Percentiles rank a stretch among this genome's conserved stretches.
Evolutionary conservation across 768 basidiomycete species (phyloP).

Genomic region (Amanita muscaria): DNA sequence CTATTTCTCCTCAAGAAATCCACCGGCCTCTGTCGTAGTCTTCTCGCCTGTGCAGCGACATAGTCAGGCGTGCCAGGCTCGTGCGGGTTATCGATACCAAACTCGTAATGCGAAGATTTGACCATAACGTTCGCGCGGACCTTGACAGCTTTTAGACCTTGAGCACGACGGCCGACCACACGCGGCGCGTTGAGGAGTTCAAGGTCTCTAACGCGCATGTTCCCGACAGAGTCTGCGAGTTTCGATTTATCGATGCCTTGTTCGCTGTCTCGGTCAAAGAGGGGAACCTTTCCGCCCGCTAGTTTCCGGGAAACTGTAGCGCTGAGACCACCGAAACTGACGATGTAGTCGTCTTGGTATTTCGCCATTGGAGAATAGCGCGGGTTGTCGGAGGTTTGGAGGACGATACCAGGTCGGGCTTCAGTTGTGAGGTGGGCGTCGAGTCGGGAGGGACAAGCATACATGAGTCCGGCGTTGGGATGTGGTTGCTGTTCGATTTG

Average conservation of each 20-base stretch:
- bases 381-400: constrained; percentile 21
- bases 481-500: constrained; percentile 62
- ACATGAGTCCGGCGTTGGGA: constrained; percentile 50
- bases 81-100: constrained; percentile 34
- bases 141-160: constrained; percentile 29
- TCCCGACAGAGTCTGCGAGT: constrained; percentile 16
- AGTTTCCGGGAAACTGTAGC: constrained; percentile 17
- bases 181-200: constrained; percentile 29
- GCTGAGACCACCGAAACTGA: constrained; percentile 38
- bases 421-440: constrained; percentile 44
- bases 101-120: constrained; percentile 18
- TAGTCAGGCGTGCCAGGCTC: constrained; percentile 43
- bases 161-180: constrained; percentile 33
- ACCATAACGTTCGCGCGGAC: constrained; percentile 23
- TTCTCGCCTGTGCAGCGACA: constrained; percentile 16
- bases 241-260: constrained; percentile 19
- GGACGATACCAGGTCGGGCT: constrained; percentile 51
- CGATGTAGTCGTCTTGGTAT: constrained; percentile 16
- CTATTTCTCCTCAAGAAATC: background rate
- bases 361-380: background rate
- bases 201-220: constrained; percentile 23
- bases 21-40: background rate
- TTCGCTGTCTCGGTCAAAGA: constrained; percentile 22
- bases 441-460: constrained; percentile 43
- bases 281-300: constrained; percentile 12